Percentiles rank a stretch among this genome's conserved stretches.
Evolutionary conservation across 768 basidiomycete genomes (phyloP).

Genomic region (Holtermannia corniformis): DNA sequence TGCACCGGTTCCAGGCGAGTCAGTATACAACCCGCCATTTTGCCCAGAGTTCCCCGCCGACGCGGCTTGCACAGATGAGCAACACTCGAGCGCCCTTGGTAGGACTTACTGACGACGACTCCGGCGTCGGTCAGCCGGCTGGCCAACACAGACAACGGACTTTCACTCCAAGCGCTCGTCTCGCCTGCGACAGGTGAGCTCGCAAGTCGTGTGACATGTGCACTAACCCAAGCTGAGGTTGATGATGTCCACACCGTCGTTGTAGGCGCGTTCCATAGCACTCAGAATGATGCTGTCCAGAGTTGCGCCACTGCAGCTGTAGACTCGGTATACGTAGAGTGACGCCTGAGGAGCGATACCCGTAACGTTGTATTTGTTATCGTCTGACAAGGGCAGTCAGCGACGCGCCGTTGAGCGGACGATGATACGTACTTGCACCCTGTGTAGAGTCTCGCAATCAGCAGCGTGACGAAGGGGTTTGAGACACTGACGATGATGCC

Average conservation of each 20-base stretch:
- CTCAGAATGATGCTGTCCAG: conserved; percentile 43
- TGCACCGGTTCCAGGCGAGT: conserved; percentile 48
- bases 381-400: conserved; percentile 11
- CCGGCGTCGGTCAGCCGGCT: conserved; percentile 53
- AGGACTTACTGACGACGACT: conserved; percentile 45
- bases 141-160: conserved; percentile 50
- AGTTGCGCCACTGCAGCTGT: conserved; percentile 51
- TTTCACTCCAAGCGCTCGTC: conserved; percentile 56
- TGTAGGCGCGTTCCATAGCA: conserved; percentile 46
- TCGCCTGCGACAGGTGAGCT: conserved; percentile 22
- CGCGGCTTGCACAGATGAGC: conserved; percentile 43
- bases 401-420: background rate
- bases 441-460: too few relatives aligned
- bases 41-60: conserved; percentile 55
- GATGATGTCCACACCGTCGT: conserved; percentile 55
- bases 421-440: too few relatives aligned
- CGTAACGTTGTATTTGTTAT: conserved; percentile 56
- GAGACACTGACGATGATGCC: background rate
- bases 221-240: conserved; percentile 55
- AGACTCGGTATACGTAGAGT: conserved; percentile 49
- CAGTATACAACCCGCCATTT: conserved; percentile 56
- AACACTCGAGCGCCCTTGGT: background rate
- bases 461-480: too few relatives aligned
- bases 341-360: conserved; percentile 60
- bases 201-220: background rate